Base-by-base conservation (phyloP, 306 rosid species). In the Cucurbita moschata region DNA sequence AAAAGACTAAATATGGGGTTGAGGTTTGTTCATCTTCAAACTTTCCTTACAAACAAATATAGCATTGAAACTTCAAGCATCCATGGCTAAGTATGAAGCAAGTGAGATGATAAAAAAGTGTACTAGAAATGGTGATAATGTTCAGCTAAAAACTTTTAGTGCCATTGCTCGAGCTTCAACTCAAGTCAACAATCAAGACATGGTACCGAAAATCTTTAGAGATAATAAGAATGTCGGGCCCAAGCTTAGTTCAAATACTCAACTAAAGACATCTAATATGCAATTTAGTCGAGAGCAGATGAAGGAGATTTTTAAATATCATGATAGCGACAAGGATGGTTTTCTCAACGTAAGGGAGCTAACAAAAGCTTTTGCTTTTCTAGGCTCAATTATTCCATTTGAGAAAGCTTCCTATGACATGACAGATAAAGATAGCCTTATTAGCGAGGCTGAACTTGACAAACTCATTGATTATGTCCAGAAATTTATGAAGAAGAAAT, bases 371-470 rank as follows among this genome's bases (percentile, higher is more conserved):
- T 68, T 68, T 10, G 39, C 57, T 13, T 46, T 49, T 26, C n/a
- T 68, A 4, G 43, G 53, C n/a, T 12, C 53, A 49, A 13, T 49
- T 12, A 4, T 49, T 49, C 53, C n/a, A 49, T 49, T 49, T 12
- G 23, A 68, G n/a, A 68, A 68, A 68, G 73, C 73, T 23, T 54
- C 7, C 73, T 49, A 68, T 8, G 73, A 21, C 7, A 9, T 59
- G 30, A 0, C 51, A n/a, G 21, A 82, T 38, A 6, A 54, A 1
- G 71, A 72, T 30, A 82, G 85, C 26, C 71, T 44, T 70, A 58
- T 43, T 14, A 35, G 38, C 6, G 35, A 11, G 4, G 30, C 19
- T 0, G 53, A 49, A 5, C 53, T 49, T 14, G n/a, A 49, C 16
- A 49, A 49, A 49, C n/a, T 49, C 53, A 0, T 49, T 13, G n/a